Evolutionary conservation across 371 early-diverging fungal species (phyloP), one percentile per base, ranked within the genome.

Genomic region (Dinochytrium kinnereticum): DNA sequence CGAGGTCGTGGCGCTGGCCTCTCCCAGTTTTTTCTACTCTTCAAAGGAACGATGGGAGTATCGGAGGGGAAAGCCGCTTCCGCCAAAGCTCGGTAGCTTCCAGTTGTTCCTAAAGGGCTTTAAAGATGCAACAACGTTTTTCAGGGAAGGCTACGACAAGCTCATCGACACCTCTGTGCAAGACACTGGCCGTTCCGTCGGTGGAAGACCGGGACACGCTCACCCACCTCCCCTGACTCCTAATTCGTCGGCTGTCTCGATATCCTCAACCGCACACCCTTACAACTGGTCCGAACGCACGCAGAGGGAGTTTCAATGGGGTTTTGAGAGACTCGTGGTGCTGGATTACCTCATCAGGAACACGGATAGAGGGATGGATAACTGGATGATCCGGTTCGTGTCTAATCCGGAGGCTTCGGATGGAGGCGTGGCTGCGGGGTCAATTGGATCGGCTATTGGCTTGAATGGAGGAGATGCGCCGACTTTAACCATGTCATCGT

Each of bases 271-370:
- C 15, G 37, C 73, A 13, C 73, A 79, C 59, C 80, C 82, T 1
- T 71, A 70, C 55, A 77, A 75, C 34, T 96, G 94, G 94, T 89
- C 90, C 7, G 82, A 79, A 10, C 76, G 76, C 15, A 76, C 91
- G 17, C 91, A 91, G 69, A 76, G 77, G 26, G 90, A 92, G 77
- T 96, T 96, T 79, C 88, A 88, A 53, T 85, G 85, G 69, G 91
- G 95, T 59, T 93, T 96, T 80, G 94, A 95, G 80, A 88, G 91
- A 59, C 82, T 96, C 71, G 90, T 93, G 13, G 84, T 94, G 13
- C 82, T 96, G 28, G 96, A 96, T 72, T 95, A 94, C 82, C 84
- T 95, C 59, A 94, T 95, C 53, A 87, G 97, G 24, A 95, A 96
- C 74, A 96, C 96, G 50, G 96, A 96, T 79, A 89, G 95, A 31